Percentiles rank a stretch among this genome's conserved stretches.
Conservation (phyloP, 1,284 basidiomycete species). For the Leucoagaricus sp. region DNA sequence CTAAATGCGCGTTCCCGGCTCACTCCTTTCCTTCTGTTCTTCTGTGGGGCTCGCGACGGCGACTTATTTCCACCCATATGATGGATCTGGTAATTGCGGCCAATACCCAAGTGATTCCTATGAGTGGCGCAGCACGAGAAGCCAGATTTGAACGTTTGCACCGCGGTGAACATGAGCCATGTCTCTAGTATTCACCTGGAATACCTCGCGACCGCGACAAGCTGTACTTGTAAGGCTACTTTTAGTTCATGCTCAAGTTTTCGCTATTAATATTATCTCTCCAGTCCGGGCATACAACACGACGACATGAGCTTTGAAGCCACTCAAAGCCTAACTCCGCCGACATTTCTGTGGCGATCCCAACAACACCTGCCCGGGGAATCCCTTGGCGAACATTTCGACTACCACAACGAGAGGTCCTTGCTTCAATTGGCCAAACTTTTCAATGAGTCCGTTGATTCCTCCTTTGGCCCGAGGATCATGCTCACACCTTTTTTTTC, state of each 20-base stretch:
- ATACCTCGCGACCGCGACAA: neutral
- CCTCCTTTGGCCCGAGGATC: neutral
- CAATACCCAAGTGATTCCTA: neutral
- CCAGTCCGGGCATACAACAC: slow-evolving; percentile 1
- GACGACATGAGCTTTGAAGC: neutral
- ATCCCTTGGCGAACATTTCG: neutral
- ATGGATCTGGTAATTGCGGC: neutral
- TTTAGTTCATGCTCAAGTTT: neutral
- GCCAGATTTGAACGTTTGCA: neutral
- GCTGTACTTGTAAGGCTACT: neutral
- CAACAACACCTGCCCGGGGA: neutral
- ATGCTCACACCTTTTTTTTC: neutral
- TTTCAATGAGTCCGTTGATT: neutral
- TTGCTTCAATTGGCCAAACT: neutral
- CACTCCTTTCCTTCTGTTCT: neutral
- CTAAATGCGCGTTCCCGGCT: neutral
- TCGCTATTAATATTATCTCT: neutral
- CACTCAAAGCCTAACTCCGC: neutral
- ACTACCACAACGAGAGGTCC: neutral
- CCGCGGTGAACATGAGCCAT: neutral
- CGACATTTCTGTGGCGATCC: neutral
- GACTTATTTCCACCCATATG: neutral
- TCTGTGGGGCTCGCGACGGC: neutral
- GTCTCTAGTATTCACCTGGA: slow-evolving; percentile 3
- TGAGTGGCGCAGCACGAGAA: neutral